Percentiles rank a stretch among this genome's conserved stretches.
These are phyloP conservation scores for Paracorniculantispora psalliotae DNA, from an alignment of 2,329 filamentous ascomycete species.

Conservation along the genomic window DNA sequence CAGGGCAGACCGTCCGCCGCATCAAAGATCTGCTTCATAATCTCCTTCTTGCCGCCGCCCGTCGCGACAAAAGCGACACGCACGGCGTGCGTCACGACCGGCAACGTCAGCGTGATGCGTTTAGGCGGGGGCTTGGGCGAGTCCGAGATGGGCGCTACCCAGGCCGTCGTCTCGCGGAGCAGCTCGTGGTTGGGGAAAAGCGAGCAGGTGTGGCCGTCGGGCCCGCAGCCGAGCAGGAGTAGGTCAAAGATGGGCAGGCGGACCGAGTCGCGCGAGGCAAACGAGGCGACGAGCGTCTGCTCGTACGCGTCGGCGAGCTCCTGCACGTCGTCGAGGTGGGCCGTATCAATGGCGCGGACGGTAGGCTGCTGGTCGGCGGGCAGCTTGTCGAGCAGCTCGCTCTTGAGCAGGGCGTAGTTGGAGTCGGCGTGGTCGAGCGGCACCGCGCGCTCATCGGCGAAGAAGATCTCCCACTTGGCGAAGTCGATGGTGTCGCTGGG, in stretches of 20 bases:
- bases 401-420: constrained; percentile 86
- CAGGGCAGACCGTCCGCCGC: constrained; percentile 76
- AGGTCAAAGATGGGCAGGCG: constrained; percentile 94
- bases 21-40: constrained; percentile 88
- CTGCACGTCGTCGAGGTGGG: constrained; percentile 68
- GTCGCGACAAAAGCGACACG: constrained; percentile 90
- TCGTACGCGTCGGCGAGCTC: constrained; percentile 94
- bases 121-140: constrained; percentile 90
- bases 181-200: constrained; percentile 88
- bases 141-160: constrained; percentile 88
- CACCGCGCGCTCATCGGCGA: constrained; percentile 94
- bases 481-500: constrained; percentile 66
- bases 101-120: constrained; percentile 87
- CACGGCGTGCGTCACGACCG: constrained; percentile 81
- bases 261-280: constrained; percentile 89
- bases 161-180: constrained; percentile 74
- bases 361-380: constrained; percentile 61
- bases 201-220: constrained; percentile 95
- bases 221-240: constrained; percentile 85
- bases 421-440: constrained; percentile 88
- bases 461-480: constrained; percentile 94
- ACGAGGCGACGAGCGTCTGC: constrained; percentile 75
- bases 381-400: constrained; percentile 84
- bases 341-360: constrained; percentile 71
- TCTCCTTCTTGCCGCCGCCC: constrained; percentile 81